These are phyloP conservation scores for Lecanicillium sp. DNA, from an alignment of 2,329 filamentous ascomycete genomes.

Conservation along the genomic window DNA sequence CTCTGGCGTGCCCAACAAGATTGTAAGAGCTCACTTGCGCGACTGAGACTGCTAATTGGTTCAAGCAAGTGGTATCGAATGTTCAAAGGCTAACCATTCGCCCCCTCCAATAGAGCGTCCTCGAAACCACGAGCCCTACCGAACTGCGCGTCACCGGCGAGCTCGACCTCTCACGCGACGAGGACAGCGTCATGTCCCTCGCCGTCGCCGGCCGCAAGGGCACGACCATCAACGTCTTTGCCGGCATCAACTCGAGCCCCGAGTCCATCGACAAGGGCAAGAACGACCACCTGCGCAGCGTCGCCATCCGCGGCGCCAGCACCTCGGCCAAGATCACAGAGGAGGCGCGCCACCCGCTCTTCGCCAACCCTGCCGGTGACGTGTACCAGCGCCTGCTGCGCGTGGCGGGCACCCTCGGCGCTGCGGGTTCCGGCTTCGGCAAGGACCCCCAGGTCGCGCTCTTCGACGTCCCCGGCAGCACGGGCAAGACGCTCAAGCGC, in stretches of 20 bases:
- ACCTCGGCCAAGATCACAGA: constrained; percentile 25
- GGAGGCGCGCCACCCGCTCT: constrained; percentile 42
- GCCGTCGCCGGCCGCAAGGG: constrained; percentile 58
- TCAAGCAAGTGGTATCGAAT: too few relatives aligned
- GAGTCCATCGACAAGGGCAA: constrained; percentile 65
- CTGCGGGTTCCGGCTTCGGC: constrained; percentile 71
- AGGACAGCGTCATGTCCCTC: constrained; percentile 84
- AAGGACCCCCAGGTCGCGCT: constrained; percentile 72
- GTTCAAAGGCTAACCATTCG: background rate
- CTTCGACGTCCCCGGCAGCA: constrained; percentile 70
- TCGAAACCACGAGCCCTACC: constrained; percentile 62
- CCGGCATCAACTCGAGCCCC: constrained; percentile 78
- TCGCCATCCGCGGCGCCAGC: constrained; percentile 50
- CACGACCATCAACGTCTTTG: constrained; percentile 52
- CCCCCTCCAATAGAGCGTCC: constrained; percentile 48
- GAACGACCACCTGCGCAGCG: constrained; percentile 79
- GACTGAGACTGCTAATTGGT: background rate
- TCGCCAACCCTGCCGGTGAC: constrained; percentile 43
- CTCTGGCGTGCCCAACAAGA: constrained; percentile 80
- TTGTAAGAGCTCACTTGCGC: constrained; percentile 48
- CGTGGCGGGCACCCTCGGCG: constrained; percentile 62
- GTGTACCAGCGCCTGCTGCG: constrained; percentile 55
- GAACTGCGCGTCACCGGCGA: constrained; percentile 62
- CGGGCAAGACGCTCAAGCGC: constrained; percentile 40
- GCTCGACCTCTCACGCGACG: constrained; percentile 71